phyloP scores from a whole-genome alignment of 768 basidiomycete species.

The Xanthoconium purpureum region DNA sequence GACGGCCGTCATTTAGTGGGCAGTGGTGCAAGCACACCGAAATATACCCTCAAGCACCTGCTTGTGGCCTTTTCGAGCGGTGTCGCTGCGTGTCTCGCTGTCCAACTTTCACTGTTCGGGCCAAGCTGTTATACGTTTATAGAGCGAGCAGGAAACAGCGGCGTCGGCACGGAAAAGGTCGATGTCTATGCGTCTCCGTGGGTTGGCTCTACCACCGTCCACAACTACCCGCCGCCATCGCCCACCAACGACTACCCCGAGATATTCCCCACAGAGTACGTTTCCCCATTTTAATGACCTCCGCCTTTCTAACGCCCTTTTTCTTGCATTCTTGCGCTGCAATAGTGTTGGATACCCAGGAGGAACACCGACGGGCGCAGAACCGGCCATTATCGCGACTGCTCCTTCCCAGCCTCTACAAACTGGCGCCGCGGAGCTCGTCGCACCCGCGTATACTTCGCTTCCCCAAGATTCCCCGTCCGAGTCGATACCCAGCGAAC shows the following conservation, averaged over 20 bases:
- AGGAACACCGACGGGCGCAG: conserved; percentile 75
- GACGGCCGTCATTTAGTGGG: background rate
- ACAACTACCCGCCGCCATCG: conserved; percentile 67
- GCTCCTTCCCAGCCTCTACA: conserved; percentile 79
- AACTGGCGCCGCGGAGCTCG: conserved; percentile 62
- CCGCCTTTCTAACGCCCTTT: background rate
- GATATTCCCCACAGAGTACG: conserved; percentile 62
- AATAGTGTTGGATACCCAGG: conserved; percentile 68
- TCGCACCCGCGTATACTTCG: conserved; percentile 41
- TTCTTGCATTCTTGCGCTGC: background rate
- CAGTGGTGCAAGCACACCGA: conserved; percentile 16
- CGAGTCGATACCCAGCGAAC: conserved; percentile 16
- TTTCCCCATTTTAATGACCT: no score
- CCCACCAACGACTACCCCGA: conserved; percentile 74
- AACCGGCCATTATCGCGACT: conserved; percentile 67
- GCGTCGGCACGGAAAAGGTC: conserved; percentile 9
- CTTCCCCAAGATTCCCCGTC: conserved; percentile 21
- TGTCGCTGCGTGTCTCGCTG: conserved; percentile 44
- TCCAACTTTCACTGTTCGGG: conserved; percentile 44
- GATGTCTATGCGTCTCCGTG: conserved; percentile 55
- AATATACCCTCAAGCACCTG: conserved; percentile 34
- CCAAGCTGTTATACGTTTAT: conserved; percentile 30
- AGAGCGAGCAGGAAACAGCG: background rate
- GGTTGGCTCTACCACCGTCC: conserved; percentile 67
- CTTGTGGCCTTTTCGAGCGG: conserved; percentile 54